These are phyloP conservation scores for Ascosphaera apis DNA, from an alignment of 2,329 filamentous ascomycete species.

Conservation along the genomic window DNA sequence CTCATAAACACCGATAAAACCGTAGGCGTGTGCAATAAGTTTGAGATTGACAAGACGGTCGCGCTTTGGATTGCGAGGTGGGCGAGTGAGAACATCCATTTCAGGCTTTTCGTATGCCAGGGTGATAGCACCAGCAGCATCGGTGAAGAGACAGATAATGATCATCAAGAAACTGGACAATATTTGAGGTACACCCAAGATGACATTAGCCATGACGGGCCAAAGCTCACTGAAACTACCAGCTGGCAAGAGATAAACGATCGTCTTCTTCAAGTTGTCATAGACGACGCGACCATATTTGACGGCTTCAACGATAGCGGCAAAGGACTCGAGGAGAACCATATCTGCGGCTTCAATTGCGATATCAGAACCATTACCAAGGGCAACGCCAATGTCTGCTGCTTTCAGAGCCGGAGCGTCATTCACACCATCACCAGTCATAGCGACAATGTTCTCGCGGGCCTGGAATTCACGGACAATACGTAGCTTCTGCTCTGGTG, in stretches of 20 bases:
- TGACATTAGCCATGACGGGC: slow-evolving; percentile 51
- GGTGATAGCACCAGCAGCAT: slow-evolving; percentile 48
- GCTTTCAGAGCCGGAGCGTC: slow-evolving; percentile 32
- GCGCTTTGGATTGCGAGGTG: slow-evolving; percentile 42
- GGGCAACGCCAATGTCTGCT: slow-evolving; percentile 36
- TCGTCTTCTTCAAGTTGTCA: slow-evolving; percentile 53
- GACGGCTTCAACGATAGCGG: slow-evolving; percentile 48
- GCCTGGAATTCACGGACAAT: slow-evolving; percentile 55
- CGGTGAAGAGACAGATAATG: slow-evolving; percentile 46
- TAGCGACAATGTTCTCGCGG: slow-evolving; percentile 32
- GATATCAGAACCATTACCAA: slow-evolving; percentile 35
- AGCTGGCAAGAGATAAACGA: slow-evolving; percentile 50
- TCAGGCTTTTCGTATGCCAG: slow-evolving; percentile 59
- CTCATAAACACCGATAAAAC: slow-evolving; percentile 42
- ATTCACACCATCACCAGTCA: slow-evolving; percentile 27
- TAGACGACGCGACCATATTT: slow-evolving; percentile 54
- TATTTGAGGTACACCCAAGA: slow-evolving; percentile 51
- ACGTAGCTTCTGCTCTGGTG: slow-evolving; percentile 55
- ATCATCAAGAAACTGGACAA: slow-evolving; percentile 48
- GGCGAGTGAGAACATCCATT: slow-evolving; percentile 47
- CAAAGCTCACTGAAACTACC: slow-evolving; percentile 54
- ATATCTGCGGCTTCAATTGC: slow-evolving; percentile 40
- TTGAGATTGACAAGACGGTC: slow-evolving; percentile 53
- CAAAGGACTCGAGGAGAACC: slow-evolving; percentile 44
- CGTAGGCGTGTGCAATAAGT: slow-evolving; percentile 50